Conservation (phyloP, 1,284 basidiomycete genomes). For the Cutaneotrichosporon sp. region DNA sequence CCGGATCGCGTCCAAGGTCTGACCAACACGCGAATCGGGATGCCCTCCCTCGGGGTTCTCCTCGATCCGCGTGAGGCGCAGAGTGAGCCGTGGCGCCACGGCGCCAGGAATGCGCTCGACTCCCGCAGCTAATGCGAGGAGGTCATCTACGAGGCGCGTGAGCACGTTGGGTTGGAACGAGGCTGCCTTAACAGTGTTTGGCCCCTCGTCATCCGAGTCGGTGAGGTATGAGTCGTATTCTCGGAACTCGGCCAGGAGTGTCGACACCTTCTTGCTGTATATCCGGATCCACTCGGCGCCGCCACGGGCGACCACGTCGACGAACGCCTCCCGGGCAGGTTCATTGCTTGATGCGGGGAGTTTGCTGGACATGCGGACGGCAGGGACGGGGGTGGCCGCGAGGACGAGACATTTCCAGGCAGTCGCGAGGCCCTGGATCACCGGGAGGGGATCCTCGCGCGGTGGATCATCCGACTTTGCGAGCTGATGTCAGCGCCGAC, state of each 20-base stretch:
- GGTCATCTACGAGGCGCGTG: constrained; percentile 39
- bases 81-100: constrained; percentile 54
- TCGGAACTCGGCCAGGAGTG: constrained; percentile 71
- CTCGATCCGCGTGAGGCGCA: constrained; percentile 67
- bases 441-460: constrained; percentile 39
- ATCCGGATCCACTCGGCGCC: constrained; percentile 75
- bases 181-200: background rate
- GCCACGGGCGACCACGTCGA: constrained; percentile 73
- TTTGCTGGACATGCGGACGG: constrained; percentile 51
- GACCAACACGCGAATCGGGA: constrained; percentile 61
- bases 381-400: constrained; percentile 61
- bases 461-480: constrained; percentile 13
- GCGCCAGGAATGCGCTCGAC: constrained; percentile 31
- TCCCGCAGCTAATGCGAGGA: constrained; percentile 53
- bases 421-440: constrained; percentile 44
- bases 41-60: constrained; percentile 51
- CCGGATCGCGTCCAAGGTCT: constrained; percentile 57
- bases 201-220: constrained; percentile 33
- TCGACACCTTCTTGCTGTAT: constrained; percentile 74
- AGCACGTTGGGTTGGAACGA: constrained; percentile 23
- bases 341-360: constrained; percentile 3
- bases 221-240: constrained; percentile 76
- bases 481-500: constrained; percentile 13
- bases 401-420: constrained; percentile 70
- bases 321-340: constrained; percentile 48